phyloP scores from a whole-genome alignment of 495 filamentous ascomycete genomes.

The Hyaloscypha variabilis region DNA sequence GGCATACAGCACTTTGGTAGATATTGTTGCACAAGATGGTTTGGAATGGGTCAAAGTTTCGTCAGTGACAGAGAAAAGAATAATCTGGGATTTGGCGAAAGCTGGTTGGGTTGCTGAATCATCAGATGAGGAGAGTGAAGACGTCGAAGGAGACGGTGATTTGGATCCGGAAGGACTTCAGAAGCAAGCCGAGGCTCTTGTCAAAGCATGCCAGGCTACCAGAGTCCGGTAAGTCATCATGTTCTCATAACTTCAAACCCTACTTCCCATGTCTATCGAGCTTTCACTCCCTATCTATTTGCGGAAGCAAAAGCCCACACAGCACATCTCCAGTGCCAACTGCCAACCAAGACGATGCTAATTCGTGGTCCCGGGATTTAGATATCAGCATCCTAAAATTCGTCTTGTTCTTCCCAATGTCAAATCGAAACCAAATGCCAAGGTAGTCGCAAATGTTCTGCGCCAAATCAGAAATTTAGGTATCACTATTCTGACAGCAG shows the following conservation, averaged over 20 bases:
- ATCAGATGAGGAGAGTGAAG: slow-evolving; percentile 8
- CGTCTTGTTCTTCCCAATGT: slow-evolving; percentile 58
- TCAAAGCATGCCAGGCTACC: slow-evolving; percentile 52
- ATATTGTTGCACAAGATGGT: slow-evolving; percentile 56
- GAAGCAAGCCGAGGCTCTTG: slow-evolving; percentile 56
- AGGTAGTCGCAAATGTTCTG: slow-evolving; percentile 61
- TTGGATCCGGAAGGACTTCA: slow-evolving; percentile 52
- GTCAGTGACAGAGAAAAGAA: slow-evolving; percentile 55
- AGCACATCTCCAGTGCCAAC: too few relatives aligned
- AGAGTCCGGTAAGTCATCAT: slow-evolving; percentile 41
- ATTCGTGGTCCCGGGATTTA: too few relatives aligned
- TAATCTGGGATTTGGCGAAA: slow-evolving; percentile 63
- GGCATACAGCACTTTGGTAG: slow-evolving; percentile 43
- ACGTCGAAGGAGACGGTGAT: slow-evolving; percentile 40
- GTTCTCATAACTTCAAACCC: too few relatives aligned
- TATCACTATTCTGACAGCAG: slow-evolving; percentile 46
- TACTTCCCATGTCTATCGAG: too few relatives aligned
- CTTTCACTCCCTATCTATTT: too few relatives aligned
- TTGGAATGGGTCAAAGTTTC: slow-evolving; percentile 60
- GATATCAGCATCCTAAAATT: slow-evolving; percentile 59
- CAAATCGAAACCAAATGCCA: slow-evolving; percentile 33
- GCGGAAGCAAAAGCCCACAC: too few relatives aligned
- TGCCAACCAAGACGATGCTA: too few relatives aligned
- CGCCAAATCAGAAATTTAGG: slow-evolving; percentile 59
- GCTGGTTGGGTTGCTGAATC: slow-evolving; percentile 49